Evolutionary conservation across 257 asterid genomes (phyloP).

Genomic region (Solanum piurae): DNA sequence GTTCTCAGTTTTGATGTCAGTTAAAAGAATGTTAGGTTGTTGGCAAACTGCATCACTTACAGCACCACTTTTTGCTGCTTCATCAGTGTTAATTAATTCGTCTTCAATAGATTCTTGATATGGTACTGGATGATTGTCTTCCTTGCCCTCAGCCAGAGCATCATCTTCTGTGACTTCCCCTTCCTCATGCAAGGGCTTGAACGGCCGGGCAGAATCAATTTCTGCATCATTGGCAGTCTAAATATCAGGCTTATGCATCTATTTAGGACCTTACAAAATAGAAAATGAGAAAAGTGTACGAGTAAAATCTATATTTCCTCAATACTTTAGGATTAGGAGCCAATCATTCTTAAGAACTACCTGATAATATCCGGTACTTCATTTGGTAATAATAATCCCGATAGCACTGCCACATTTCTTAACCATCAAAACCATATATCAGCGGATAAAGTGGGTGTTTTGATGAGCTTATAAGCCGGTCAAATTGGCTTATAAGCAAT

Average conservation of each 20-base stretch:
- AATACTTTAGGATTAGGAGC: neutral
- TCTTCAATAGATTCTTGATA: conserved; percentile 2
- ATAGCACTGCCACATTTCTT: neutral
- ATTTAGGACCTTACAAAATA: neutral
- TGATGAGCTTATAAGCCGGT: neutral
- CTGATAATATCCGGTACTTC: neutral
- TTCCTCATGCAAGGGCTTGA: conserved; percentile 5
- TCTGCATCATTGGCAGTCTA: neutral
- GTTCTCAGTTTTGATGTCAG: neutral
- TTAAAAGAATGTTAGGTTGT: neutral
- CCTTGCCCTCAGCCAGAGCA: conserved; percentile 2
- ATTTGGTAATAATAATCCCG: neutral
- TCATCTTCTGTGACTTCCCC: conserved; percentile 2
- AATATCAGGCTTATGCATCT: neutral
- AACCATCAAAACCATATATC: neutral
- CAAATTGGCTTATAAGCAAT: neutral
- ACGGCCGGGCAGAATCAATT: neutral
- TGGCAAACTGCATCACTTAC: neutral
- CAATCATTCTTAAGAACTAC: neutral
- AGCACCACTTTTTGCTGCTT: neutral
- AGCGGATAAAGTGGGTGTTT: neutral
- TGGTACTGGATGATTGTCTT: neutral
- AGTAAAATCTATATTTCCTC: neutral
- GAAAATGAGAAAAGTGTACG: neutral
- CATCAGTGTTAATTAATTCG: neutral